phyloP scores from a whole-genome alignment of 805 yeast genomes.

The Nakazawaea anatomiae region DNA sequence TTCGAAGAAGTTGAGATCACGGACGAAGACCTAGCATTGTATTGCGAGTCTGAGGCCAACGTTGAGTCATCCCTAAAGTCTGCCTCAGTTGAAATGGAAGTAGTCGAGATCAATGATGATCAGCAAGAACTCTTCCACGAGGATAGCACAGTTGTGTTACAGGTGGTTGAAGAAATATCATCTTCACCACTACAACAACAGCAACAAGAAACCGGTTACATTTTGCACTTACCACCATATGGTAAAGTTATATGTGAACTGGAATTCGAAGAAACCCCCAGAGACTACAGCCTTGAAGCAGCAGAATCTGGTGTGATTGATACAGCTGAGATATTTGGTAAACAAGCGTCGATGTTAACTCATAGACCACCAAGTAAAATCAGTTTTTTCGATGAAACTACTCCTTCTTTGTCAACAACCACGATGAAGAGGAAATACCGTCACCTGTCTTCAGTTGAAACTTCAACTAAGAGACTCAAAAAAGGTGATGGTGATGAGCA shows the following conservation, averaged over 20 bases:
- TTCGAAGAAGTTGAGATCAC: background rate
- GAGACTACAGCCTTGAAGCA: no score
- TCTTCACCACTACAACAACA: background rate
- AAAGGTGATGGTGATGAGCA: background rate
- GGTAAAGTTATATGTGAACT: background rate
- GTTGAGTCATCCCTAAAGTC: no score
- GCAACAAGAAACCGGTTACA: background rate
- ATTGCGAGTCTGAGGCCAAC: no score
- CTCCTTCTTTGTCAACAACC: background rate
- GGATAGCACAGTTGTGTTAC: no score
- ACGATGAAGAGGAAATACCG: background rate
- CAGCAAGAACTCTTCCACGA: no score
- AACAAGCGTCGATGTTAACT: no score
- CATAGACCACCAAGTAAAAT: no score
- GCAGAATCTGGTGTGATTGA: no score
- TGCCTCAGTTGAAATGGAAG: no score
- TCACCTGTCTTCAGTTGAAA: background rate
- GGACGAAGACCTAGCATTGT: background rate
- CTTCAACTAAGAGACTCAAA: background rate
- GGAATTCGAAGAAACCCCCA: background rate
- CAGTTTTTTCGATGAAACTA: background rate
- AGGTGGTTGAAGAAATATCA: background rate
- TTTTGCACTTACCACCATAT: background rate
- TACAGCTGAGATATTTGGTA: no score
- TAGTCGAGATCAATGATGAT: no score